Percentiles rank a stretch among this genome's conserved stretches.
Conservation (phyloP, 192 early-diverging fungal species). For the Coemansia sp. region DNA sequence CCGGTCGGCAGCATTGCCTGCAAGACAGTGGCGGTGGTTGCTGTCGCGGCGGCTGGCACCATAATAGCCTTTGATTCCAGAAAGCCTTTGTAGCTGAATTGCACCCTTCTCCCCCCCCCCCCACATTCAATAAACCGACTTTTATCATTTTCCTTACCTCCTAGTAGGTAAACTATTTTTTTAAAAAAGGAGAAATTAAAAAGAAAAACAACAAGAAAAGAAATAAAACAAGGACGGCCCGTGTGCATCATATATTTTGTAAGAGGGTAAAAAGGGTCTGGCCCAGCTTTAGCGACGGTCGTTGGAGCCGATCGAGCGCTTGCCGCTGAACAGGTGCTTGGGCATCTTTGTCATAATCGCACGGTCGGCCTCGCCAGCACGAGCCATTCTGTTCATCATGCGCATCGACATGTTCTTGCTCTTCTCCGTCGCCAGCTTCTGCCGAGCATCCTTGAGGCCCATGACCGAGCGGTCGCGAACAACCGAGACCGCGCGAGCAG, state of each 20-base stretch:
- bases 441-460: slow-evolving; percentile 64
- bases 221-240: slow-evolving; percentile 1
- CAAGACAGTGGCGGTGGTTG: no score
- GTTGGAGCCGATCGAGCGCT: slow-evolving; percentile 75
- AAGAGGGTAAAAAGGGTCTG: no score
- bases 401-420: slow-evolving; percentile 72
- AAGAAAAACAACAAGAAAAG: slow-evolving; percentile 5
- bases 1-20: no score
- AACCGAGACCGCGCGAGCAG: slow-evolving; percentile 58
- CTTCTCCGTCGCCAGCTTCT: slow-evolving; percentile 65
- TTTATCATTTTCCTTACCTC: no score
- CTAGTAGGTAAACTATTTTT: no score
- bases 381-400: slow-evolving; percentile 70
- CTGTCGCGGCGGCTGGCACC: no score
- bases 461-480: slow-evolving; percentile 66
- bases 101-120: no score
- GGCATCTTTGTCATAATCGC: slow-evolving; percentile 90
- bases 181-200: neutral
- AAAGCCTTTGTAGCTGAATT: no score
- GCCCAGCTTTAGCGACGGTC: slow-evolving; percentile 86
- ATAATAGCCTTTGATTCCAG: no score
- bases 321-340: slow-evolving; percentile 96
- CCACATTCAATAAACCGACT: no score
- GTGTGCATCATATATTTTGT: no score
- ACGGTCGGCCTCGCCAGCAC: slow-evolving; percentile 91